A percentile compares a stretch with the other conserved stretches of the same genome.
These are phyloP conservation scores for Harringtonia aguacate DNA, from an alignment of 2,329 filamentous ascomycete genomes.

Conservation along the genomic window DNA sequence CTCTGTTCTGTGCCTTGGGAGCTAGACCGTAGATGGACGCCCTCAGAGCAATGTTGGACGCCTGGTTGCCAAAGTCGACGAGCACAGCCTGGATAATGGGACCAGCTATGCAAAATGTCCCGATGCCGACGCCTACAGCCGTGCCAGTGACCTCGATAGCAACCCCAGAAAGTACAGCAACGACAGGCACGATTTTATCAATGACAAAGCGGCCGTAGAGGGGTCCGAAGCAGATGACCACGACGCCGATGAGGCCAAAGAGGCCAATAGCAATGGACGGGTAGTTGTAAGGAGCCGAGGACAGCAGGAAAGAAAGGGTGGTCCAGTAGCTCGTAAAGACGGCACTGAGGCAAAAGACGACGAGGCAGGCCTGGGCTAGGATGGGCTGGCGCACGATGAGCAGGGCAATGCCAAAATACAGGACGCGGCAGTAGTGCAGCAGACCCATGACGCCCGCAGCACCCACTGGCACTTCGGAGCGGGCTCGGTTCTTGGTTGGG, in stretches of 20 bases:
- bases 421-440: conserved; percentile 53
- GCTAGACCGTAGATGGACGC: conserved; percentile 60
- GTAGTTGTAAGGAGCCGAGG: conserved; percentile 58
- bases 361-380: conserved; percentile 57
- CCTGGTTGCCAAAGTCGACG: conserved; percentile 63
- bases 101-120: conserved; percentile 54
- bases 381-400: conserved; percentile 57
- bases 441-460: not conserved
- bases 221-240: conserved; percentile 55
- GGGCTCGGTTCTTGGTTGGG: conserved; percentile 57
- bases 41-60: conserved; percentile 63
- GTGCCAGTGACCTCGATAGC: conserved; percentile 49
- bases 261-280: conserved; percentile 59
- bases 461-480: conserved; percentile 13
- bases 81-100: conserved; percentile 62
- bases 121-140: conserved; percentile 57
- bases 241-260: conserved; percentile 69
- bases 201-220: conserved; percentile 61
- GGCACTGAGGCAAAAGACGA: conserved; percentile 48
- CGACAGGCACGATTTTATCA: conserved; percentile 57
- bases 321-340: conserved; percentile 46
- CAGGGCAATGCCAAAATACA: conserved; percentile 56
- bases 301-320: conserved; percentile 69
- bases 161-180: conserved; percentile 55
- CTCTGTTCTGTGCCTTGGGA: conserved; percentile 58